Base-by-base conservation (phyloP, 148 eudicot genomes). In the Rhododendron griersonianum region DNA sequence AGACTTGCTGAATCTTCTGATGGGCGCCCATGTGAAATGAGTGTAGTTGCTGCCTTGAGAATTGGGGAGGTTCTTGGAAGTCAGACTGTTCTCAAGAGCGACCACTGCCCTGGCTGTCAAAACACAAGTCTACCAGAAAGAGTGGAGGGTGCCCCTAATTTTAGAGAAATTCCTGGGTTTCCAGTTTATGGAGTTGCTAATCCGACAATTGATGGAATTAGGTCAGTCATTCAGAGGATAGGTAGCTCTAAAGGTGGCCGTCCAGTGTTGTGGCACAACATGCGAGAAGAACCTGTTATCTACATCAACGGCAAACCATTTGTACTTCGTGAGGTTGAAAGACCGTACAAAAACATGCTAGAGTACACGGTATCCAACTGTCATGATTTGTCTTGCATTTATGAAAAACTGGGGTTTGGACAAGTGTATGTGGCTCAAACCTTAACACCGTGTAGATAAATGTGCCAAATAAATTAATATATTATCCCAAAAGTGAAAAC, bases 291-390 rank as follows among this genome's bases (percentile, higher is more conserved):
- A 89, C 99, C 98, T 85, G 98, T 96, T 84, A 92, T 96, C 86
- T 96, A 96, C 92, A 96, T 96, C 41, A 96, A 95, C 85, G 99
- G 99, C 61, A 95, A 93, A 87, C 99, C 99, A 39, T 96, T 96
- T 90, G 99, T 96, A 84, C 99, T 96, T 84, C 99, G 99, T 91
- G 99, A 96, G 90, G 98, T 96, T 87, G 99, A 96, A 90, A 93
- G 99, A 84, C 99, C 99, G 74, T 96, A 94, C 87, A 96, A 96
- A 81, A 96, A 96, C 90, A 96, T 96, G 99, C 91, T 93, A 83
- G 99, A 96, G 89, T 96, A 96, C 87, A 91, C 98, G 90, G 99
- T 96, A 94, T 44, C 53, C 81, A 81, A 73, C 69, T 82, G 33
- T 45, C 85, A 63, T 51, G 48, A 45, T 74, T 76, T 77, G 33